Percentiles rank a stretch among this genome's conserved stretches.
These are phyloP conservation scores for Syncephalastrum racemosum DNA, from an alignment of 371 early-diverging fungal genomes.

Conservation along the genomic window DNA sequence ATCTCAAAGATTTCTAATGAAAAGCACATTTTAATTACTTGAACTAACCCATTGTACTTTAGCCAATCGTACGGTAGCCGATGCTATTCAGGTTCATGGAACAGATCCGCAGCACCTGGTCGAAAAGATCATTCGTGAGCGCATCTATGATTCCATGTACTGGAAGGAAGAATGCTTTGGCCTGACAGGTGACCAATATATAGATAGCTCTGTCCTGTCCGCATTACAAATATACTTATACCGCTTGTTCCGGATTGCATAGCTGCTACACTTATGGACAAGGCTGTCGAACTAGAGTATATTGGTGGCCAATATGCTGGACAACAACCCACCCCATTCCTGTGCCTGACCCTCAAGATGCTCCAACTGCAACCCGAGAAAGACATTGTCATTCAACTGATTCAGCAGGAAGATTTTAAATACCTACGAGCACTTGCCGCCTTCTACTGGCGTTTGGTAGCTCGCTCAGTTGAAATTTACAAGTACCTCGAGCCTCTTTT, in stretches of 20 bases:
- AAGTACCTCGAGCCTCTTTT: slow-evolving; percentile 83
- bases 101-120: slow-evolving; percentile 90
- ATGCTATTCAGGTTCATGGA: slow-evolving; percentile 78
- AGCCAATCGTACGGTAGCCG: slow-evolving; percentile 71
- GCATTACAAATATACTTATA: background rate
- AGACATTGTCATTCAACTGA: slow-evolving; percentile 80
- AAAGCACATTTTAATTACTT: too few species aligned
- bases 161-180: slow-evolving; percentile 98
- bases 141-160: slow-evolving; percentile 90
- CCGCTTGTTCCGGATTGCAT: slow-evolving; percentile 6
- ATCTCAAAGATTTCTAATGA: too few species aligned
- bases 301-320: slow-evolving; percentile 90
- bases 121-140: slow-evolving; percentile 89
- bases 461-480: slow-evolving; percentile 79
- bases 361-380: slow-evolving; percentile 89
- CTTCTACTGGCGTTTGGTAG: slow-evolving; percentile 85
- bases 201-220: background rate
- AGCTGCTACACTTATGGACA: slow-evolving; percentile 90
- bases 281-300: slow-evolving; percentile 73
- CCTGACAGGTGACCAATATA: slow-evolving; percentile 66
- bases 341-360: slow-evolving; percentile 86
- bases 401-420: slow-evolving; percentile 78
- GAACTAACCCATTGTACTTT: slow-evolving; percentile 6
- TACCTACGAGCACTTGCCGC: slow-evolving; percentile 89
- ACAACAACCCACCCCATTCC: slow-evolving; percentile 87